Percentiles rank a stretch among this genome's conserved stretches.
Conservation (phyloP, 2,329 filamentous ascomycete genomes). For the Penicillium psychrosexuale region DNA sequence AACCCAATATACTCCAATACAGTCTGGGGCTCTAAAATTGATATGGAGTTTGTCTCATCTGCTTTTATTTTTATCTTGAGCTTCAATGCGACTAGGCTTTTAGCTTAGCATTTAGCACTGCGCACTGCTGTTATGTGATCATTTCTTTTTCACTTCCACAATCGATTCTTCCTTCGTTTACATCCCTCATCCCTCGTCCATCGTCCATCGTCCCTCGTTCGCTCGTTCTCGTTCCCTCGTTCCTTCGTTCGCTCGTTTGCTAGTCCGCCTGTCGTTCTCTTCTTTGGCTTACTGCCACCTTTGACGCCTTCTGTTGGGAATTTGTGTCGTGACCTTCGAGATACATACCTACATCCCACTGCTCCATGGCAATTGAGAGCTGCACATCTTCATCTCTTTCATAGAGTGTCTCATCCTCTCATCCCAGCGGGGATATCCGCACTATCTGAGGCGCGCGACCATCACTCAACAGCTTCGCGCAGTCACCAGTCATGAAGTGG, state of each 20-base stretch:
- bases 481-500: slow-evolving; percentile 31
- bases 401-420: background rate
- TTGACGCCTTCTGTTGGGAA: background rate
- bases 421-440: background rate
- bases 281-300: background rate
- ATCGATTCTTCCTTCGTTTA: background rate
- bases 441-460: background rate
- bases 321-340: background rate
- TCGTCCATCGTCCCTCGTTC: background rate
- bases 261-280: slow-evolving; percentile 3
- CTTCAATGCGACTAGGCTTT: slow-evolving; percentile 8
- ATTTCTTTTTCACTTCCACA: background rate
- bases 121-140: background rate
- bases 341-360: background rate
- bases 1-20: background rate
- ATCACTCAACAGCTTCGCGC: background rate
- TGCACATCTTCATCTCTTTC: background rate
- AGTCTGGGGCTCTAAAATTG: slow-evolving; percentile 1
- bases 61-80: slow-evolving; percentile 11
- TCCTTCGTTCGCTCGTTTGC: background rate
- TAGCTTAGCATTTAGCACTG: background rate
- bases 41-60: slow-evolving; percentile 9
- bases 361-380: slow-evolving; percentile 1
- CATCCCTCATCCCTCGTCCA: background rate
- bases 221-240: background rate